These are phyloP conservation scores for Neurospora sp. DNA, from an alignment of 2,329 filamentous ascomycete species.

Conservation along the genomic window DNA sequence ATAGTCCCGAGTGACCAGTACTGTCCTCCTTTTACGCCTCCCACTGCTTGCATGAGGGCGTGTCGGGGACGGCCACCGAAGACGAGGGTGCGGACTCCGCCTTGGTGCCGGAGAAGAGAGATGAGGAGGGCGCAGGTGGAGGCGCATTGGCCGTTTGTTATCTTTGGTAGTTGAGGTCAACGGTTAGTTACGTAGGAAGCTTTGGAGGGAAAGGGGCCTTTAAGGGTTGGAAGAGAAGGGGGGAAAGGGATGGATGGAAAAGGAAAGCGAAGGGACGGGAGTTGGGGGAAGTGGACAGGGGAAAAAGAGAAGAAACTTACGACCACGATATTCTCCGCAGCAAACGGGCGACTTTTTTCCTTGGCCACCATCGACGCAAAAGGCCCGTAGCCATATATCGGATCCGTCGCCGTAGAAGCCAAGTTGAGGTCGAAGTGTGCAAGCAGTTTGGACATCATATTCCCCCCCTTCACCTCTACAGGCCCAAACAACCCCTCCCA, in stretches of 20 bases:
- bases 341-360: not conserved
- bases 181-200: too few relatives aligned
- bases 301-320: not conserved
- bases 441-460: too few relatives aligned
- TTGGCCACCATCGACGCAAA: not conserved
- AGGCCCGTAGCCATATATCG: not conserved
- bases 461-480: too few relatives aligned
- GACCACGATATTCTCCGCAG: not conserved
- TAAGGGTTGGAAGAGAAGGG: too few relatives aligned
- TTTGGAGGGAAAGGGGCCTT: too few relatives aligned
- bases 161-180: too few relatives aligned
- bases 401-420: accelerated
- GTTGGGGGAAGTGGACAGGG: too few relatives aligned
- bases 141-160: constrained; percentile 46
- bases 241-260: not conserved
- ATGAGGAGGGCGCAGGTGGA: constrained; percentile 51
- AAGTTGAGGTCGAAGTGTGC: too few relatives aligned
- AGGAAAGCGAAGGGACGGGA: not conserved
- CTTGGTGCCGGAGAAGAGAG: constrained; percentile 44
- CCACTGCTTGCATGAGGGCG: constrained; percentile 44
- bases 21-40: constrained; percentile 48
- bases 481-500: not conserved
- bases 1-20: not conserved
- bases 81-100: constrained; percentile 44
- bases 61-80: constrained; percentile 45